Percentiles rank a stretch among this genome's conserved stretches.
phyloP scores from a whole-genome alignment of 2,329 filamentous ascomycete genomes.

The Gliomastix tumulicola region DNA sequence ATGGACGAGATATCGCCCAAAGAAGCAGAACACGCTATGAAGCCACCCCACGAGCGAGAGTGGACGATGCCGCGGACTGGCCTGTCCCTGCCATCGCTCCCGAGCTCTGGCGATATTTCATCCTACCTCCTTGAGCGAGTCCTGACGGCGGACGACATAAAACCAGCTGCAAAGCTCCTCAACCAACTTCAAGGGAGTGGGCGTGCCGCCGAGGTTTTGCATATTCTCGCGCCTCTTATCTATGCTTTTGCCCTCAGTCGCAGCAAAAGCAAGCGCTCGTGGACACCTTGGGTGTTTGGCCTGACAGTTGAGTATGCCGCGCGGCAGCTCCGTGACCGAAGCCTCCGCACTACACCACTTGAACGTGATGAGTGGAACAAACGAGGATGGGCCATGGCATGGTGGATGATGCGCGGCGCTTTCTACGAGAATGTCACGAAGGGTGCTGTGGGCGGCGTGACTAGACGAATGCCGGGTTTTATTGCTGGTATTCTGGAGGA shows the following conservation, averaged over 20 bases:
- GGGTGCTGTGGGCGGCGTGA: slow-evolving; percentile 64
- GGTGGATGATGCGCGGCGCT: slow-evolving; percentile 96
- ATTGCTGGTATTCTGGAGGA: slow-evolving; percentile 84
- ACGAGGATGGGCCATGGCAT: slow-evolving; percentile 82
- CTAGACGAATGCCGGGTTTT: slow-evolving; percentile 71
- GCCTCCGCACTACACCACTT: slow-evolving; percentile 74
- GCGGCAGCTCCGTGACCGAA: slow-evolving; percentile 70
- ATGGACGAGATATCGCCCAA: slow-evolving; percentile 29
- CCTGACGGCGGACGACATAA: slow-evolving; percentile 92
- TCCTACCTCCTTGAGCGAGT: slow-evolving; percentile 85
- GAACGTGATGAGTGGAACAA: slow-evolving; percentile 87
- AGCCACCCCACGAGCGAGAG: slow-evolving; percentile 41
- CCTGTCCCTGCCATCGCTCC: slow-evolving; percentile 75
- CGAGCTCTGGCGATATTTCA: slow-evolving; percentile 74
- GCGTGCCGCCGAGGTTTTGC: slow-evolving; percentile 80
- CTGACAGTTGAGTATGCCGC: slow-evolving; percentile 81
- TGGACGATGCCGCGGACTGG: slow-evolving; percentile 97
- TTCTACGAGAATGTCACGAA: slow-evolving; percentile 92
- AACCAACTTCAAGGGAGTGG: slow-evolving; percentile 68
- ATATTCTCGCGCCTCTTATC: slow-evolving; percentile 80
- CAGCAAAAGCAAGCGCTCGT: slow-evolving; percentile 66
- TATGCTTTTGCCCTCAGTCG: slow-evolving; percentile 79
- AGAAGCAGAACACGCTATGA: slow-evolving; percentile 15
- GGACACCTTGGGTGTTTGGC: slow-evolving; percentile 88
- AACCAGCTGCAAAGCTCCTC: slow-evolving; percentile 79